These are phyloP conservation scores for Coffea eugenioides DNA, from an alignment of 257 asterid species.

Conservation along the genomic window DNA sequence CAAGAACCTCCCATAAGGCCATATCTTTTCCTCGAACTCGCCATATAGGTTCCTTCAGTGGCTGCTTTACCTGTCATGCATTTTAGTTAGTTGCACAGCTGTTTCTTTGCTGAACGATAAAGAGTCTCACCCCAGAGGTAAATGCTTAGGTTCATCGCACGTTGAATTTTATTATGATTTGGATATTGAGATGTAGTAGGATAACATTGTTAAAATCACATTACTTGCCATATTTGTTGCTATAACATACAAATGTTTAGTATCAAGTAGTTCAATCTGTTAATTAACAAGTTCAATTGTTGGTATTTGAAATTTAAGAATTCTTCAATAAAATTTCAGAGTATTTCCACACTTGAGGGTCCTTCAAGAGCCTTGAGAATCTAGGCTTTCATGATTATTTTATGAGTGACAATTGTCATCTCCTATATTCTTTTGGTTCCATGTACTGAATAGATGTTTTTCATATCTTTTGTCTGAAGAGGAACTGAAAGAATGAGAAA, in stretches of 20 bases:
- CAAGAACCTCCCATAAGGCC: slow-evolving; percentile 45
- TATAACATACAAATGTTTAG: neutral
- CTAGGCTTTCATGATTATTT: neutral
- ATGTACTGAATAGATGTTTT: neutral
- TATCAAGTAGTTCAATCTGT: neutral
- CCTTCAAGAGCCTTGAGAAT: neutral
- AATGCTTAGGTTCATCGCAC: neutral
- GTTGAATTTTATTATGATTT: neutral
- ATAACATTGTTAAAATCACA: neutral
- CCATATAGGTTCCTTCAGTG: slow-evolving; percentile 71
- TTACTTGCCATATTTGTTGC: neutral
- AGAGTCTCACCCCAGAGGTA: slow-evolving; percentile 37
- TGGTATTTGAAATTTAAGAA: neutral
- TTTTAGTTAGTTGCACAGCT: slow-evolving; percentile 31
- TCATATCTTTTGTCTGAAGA: neutral
- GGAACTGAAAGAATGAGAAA: neutral
- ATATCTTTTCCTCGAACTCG: slow-evolving; percentile 61
- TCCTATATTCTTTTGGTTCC: neutral
- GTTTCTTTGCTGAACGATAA: slow-evolving; percentile 1
- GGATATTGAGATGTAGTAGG: neutral
- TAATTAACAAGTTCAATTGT: neutral
- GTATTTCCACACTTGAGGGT: neutral
- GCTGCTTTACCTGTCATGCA: slow-evolving; percentile 92
- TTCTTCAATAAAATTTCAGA: too few species aligned
- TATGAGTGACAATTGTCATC: neutral